These are phyloP conservation scores for Rubroshorea leprosula DNA, from an alignment of 345 rosid species.

Conservation along the genomic window DNA sequence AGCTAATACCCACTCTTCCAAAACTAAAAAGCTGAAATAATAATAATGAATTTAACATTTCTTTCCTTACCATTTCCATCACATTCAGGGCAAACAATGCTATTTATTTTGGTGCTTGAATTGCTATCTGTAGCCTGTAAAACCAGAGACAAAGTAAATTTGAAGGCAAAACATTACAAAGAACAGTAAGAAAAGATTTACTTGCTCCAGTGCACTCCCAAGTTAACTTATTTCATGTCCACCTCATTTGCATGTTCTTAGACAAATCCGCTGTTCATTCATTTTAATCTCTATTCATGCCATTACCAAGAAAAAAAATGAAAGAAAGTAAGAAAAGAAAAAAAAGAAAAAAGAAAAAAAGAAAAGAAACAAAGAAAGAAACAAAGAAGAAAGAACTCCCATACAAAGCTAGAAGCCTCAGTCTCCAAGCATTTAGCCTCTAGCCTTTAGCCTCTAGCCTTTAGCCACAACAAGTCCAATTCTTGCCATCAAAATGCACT, in stretches of 20 bases:
- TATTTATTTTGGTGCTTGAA: conserved; percentile 35
- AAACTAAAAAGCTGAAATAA: no score
- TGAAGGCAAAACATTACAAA: not conserved
- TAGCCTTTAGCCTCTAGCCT: no score
- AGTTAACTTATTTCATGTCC: no score
- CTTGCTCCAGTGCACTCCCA: no score
- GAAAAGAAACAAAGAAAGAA: no score
- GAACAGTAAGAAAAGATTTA: not conserved
- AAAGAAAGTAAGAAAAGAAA: no score
- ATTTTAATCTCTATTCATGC: no score
- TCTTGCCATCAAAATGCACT: not conserved
- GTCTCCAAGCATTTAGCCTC: not conserved
- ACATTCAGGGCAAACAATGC: conserved; percentile 73
- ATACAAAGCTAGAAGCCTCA: not conserved
- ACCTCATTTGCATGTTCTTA: no score
- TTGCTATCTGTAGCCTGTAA: conserved; percentile 48
- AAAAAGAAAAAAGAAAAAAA: no score
- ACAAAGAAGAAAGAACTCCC: not conserved
- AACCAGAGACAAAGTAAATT: conserved; percentile 9
- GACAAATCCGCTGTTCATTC: no score
- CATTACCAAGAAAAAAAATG: no score
- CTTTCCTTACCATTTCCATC: conserved; percentile 59
- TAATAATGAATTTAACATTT: not conserved
- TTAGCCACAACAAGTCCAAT: not conserved
- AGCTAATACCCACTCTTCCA: no score